A percentile compares a stretch with the other conserved stretches of the same genome.
These are phyloP conservation scores for Candida glucosophila DNA, from an alignment of 1,139 yeast genomes.

Conservation along the genomic window DNA sequence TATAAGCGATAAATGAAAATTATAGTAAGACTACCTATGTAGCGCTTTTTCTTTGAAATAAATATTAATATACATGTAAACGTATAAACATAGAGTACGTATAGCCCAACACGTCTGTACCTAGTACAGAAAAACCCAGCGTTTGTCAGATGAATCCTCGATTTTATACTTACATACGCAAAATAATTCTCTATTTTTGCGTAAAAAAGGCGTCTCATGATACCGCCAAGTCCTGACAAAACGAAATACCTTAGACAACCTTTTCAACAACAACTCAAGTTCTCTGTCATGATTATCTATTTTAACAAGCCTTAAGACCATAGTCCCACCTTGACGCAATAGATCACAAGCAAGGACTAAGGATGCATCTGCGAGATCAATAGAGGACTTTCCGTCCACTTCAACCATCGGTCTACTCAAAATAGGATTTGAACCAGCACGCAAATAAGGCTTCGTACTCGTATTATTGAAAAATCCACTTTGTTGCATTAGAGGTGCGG, in stretches of 20 bases:
- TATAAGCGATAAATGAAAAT: too few species aligned
- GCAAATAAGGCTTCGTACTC: slow-evolving; percentile 60
- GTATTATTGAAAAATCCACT: slow-evolving; percentile 64
- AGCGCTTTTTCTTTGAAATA: too few species aligned
- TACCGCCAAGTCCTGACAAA: slow-evolving; percentile 30
- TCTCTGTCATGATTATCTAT: slow-evolving; percentile 48
- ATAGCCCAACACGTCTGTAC: too few species aligned
- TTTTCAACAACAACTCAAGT: slow-evolving; percentile 45
- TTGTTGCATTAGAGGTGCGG: slow-evolving; percentile 62
- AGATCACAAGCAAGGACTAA: slow-evolving; percentile 64
- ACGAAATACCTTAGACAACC: slow-evolving; percentile 53
- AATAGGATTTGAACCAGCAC: slow-evolving; percentile 18
- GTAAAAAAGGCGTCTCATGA: slow-evolving; percentile 19
- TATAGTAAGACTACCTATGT: too few species aligned
- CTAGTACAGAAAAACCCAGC: slow-evolving; percentile 36
- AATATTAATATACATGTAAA: too few species aligned
- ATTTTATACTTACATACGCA: slow-evolving; percentile 53
- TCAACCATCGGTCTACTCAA: slow-evolving; percentile 16
- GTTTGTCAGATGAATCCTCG: slow-evolving; percentile 34
- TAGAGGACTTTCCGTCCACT: slow-evolving; percentile 20
- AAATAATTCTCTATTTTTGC: slow-evolving; percentile 53
- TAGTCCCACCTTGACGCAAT: slow-evolving; percentile 58
- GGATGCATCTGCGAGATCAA: slow-evolving; percentile 88
- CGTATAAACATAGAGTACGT: too few species aligned
- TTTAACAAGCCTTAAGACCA: slow-evolving; percentile 64